Evolutionary conservation across 805 yeast genomes (phyloP), one percentile per base, ranked within the genome.

Genomic region (Kodamaea nitidulidarum): DNA sequence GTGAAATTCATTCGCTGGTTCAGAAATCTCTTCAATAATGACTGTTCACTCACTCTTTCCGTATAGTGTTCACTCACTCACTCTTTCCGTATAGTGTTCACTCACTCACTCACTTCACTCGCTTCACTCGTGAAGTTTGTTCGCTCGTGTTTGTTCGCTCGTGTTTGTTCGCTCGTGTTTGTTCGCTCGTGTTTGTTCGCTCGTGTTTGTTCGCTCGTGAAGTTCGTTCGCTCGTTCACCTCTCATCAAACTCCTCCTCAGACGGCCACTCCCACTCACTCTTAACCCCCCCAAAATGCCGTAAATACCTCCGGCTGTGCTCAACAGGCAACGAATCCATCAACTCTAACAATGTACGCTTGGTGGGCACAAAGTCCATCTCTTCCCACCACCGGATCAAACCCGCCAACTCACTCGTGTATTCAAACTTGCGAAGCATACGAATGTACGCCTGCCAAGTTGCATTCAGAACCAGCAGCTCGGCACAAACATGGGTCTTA

Each of bases 331-430:
- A 43, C 2, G 63, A 53, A 7, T 44, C 45, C 15, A 78, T 56
- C 11, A 78, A 48, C 32, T 63, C 57, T 12, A 67, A 47, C 15
- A 79, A 54, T 0, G 74, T 61, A 14, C 51, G 51, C 30, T 56
- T 58, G 27, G 57, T 47, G 0, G 85, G 85, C 2, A 40, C 44
- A 37, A 65, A 70, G 12, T 59, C 52, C 7, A 80, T 49, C 2
- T 56, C 52, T 27, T 76, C 78, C 80, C 87, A 74, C 72, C 78
- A 71, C 18, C 67, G 62, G 22, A 80, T 54, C 4, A 81, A 58
- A 26, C 62, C 70, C 1, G 73, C 56, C n/a, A 81, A 51, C 50
- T 78, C 81, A 3, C 65, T 60, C 2, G 61, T 51, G 46, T 77
- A 76, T 7, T 63, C 66, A 35, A 70, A 78, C 35, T 65, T 60